phyloP scores from a whole-genome alignment of 441 rosid species.

The Theobroma grandiflorum region DNA sequence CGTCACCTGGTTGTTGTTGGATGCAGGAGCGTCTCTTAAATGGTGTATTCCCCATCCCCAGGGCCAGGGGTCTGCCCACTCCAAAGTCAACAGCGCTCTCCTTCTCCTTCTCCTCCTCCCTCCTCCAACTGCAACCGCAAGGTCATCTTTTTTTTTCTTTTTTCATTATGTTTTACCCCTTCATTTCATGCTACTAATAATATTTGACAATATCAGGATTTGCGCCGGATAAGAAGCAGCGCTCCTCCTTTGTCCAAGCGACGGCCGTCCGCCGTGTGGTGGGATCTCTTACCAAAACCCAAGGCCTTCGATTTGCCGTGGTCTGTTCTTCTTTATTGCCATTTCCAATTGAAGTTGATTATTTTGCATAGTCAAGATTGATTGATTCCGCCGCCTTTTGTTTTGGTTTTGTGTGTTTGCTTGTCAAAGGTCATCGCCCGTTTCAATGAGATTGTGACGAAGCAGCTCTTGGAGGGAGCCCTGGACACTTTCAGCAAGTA shows the following conservation, averaged over 20 bases:
- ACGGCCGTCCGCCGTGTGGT: constrained; percentile 69
- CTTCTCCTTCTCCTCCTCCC: constrained; percentile 16
- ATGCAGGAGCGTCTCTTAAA: constrained; percentile 15
- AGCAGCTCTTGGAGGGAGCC: constrained; percentile 86
- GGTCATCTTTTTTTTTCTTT: background rate
- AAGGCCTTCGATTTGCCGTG: constrained; percentile 89
- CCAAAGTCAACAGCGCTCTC: constrained; percentile 7
- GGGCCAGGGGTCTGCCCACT: background rate
- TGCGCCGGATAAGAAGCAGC: constrained; percentile 45
- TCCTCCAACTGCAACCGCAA: background rate
- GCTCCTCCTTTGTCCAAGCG: constrained; percentile 45
- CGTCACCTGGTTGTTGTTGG: background rate
- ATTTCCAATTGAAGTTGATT: background rate
- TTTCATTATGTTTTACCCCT: too few species aligned
- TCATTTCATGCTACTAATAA: background rate
- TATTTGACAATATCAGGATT: constrained; percentile 26
- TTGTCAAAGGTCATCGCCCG: constrained; percentile 80
- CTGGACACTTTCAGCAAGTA: constrained; percentile 79
- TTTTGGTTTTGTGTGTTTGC: background rate
- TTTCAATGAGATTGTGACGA: constrained; percentile 93
- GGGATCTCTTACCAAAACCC: constrained; percentile 67
- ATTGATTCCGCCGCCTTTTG: background rate
- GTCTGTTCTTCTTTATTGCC: constrained; percentile 38
- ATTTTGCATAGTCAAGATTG: background rate
- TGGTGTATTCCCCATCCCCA: background rate